A percentile compares a stretch with the other conserved stretches of the same genome.
phyloP scores from a whole-genome alignment of 192 early-diverging fungal genomes.

The Funneliformis geosporum region DNA sequence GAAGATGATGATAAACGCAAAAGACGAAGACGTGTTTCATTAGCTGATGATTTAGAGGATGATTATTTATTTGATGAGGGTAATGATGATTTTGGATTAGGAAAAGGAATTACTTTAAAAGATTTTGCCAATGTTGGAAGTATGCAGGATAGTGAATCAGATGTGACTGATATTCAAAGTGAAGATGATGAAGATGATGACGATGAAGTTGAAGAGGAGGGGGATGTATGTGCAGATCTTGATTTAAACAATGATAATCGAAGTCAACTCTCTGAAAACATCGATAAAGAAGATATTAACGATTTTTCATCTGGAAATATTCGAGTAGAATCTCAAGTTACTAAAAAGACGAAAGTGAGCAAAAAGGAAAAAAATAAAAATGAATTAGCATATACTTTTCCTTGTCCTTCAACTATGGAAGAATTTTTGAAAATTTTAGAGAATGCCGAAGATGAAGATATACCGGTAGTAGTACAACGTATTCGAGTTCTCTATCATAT shows the following conservation, averaged over 20 bases:
- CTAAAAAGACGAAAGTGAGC: constrained; percentile 29
- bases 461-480: constrained; percentile 73
- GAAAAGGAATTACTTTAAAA: constrained; percentile 38
- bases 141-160: constrained; percentile 35
- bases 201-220: constrained; percentile 41
- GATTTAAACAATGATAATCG: constrained; percentile 41
- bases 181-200: constrained; percentile 51
- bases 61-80: constrained; percentile 57
- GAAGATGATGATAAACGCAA: constrained; percentile 56
- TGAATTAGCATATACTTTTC: constrained; percentile 73
- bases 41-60: constrained; percentile 72
- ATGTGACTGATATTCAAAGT: constrained; percentile 39
- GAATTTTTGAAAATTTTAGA: constrained; percentile 71
- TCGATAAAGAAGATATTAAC: constrained; percentile 58
- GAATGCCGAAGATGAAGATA: constrained; percentile 65
- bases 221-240: constrained; percentile 38
- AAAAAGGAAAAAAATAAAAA: constrained; percentile 21
- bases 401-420: constrained; percentile 71
- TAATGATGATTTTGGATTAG: constrained; percentile 37
- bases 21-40: constrained; percentile 50
- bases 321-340: background rate
- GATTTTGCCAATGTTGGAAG: constrained; percentile 40
- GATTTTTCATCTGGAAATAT: constrained; percentile 34
- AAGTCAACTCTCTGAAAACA: constrained; percentile 19
- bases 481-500: constrained; percentile 83